A percentile compares a stretch with the other conserved stretches of the same genome.
These are phyloP conservation scores for Camellia lanceoleosa DNA, from an alignment of 148 eudicot genomes.

Conservation along the genomic window DNA sequence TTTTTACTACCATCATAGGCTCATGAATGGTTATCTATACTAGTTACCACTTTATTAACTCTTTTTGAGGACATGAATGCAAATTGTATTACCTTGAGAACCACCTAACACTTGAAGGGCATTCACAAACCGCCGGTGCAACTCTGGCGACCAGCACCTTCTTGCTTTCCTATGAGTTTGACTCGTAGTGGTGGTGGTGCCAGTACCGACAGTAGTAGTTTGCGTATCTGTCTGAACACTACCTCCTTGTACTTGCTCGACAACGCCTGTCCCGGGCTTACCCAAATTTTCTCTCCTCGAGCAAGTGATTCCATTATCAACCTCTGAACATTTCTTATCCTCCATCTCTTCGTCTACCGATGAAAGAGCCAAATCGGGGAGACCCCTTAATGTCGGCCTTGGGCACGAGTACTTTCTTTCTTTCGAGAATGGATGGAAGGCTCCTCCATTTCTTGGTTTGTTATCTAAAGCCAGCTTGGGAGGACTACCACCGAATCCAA, in stretches of 20 bases:
- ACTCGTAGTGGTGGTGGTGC: conserved; percentile 15
- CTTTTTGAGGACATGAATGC: background rate
- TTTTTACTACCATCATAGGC: background rate
- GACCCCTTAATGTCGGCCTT: conserved; percentile 21
- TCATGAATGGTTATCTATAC: too few species aligned
- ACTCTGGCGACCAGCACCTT: conserved; percentile 99
- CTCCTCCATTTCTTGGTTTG: conserved; percentile 68
- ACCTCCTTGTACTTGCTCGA: conserved; percentile 21
- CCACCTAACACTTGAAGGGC: conserved; percentile 99
- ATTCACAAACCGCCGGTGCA: conserved; percentile 90
- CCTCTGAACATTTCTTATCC: conserved; percentile 37
- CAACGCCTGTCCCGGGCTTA: background rate
- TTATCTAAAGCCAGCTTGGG: conserved; percentile 46
- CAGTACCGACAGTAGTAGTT: conserved; percentile 14
- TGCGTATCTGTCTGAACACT: conserved; percentile 20
- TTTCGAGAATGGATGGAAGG: conserved; percentile 75
- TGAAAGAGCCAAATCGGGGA: conserved; percentile 65
- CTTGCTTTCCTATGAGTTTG: conserved; percentile 79
- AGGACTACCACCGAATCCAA: conserved; percentile 24
- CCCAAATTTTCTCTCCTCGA: conserved; percentile 8
- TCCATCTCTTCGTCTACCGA: conserved; percentile 49
- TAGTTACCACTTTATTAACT: background rate
- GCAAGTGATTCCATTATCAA: conserved; percentile 20
- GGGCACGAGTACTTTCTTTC: conserved; percentile 28
- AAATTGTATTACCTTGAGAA: conserved; percentile 69